phyloP scores from a whole-genome alignment of 2,329 filamentous ascomycete genomes.

The Byssochlamys sp. region DNA sequence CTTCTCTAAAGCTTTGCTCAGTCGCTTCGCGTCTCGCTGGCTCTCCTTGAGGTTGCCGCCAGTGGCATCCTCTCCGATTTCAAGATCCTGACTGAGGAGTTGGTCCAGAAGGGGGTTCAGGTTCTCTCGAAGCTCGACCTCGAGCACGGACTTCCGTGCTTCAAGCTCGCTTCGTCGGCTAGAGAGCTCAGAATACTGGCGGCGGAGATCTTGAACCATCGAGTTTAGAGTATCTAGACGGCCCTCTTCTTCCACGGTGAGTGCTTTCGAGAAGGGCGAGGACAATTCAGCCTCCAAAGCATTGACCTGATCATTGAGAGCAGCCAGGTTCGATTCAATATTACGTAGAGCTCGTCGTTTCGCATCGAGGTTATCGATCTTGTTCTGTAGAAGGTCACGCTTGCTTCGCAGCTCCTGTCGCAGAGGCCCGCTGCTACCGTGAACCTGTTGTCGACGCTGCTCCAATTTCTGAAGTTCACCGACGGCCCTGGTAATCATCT shows the following conservation, averaged over 20 bases:
- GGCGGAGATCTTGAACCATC: constrained; percentile 63
- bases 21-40: constrained; percentile 69
- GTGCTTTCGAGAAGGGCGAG: constrained; percentile 83
- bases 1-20: constrained; percentile 56
- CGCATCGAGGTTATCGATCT: constrained; percentile 62
- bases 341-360: constrained; percentile 57
- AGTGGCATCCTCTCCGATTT: constrained; percentile 49
- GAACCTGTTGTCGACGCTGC: constrained; percentile 65
- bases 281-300: constrained; percentile 71
- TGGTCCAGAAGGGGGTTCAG: constrained; percentile 79
- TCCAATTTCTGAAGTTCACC: constrained; percentile 75
- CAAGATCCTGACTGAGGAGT: constrained; percentile 65
- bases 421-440: constrained; percentile 72
- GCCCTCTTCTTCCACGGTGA: constrained; percentile 71
- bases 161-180: constrained; percentile 67
- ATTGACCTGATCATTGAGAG: constrained; percentile 63
- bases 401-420: constrained; percentile 67
- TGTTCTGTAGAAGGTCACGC: constrained; percentile 62
- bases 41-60: constrained; percentile 64
- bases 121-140: constrained; percentile 82
- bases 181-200: constrained; percentile 66
- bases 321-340: constrained; percentile 65
- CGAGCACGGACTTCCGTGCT: constrained; percentile 68
- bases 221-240: constrained; percentile 63
- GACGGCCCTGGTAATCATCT: constrained; percentile 78